These are phyloP conservation scores for Spinacia oleracea DNA, from an alignment of 179 eudicot genomes.

Conservation along the genomic window DNA sequence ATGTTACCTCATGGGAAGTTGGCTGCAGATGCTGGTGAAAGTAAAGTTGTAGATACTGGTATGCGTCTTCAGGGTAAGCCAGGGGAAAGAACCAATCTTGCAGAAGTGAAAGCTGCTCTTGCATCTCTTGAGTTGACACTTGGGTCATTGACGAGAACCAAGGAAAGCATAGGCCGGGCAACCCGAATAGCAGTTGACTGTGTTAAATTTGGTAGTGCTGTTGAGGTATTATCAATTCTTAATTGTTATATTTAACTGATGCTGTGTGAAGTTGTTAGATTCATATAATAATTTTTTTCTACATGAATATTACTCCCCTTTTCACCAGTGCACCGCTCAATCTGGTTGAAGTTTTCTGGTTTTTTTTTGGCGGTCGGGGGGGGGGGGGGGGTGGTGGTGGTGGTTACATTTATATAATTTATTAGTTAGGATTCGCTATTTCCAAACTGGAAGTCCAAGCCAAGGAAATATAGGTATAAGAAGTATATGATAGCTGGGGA, in stretches of 20 bases:
- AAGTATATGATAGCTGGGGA: too few species aligned
- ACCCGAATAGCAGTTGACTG: slow-evolving; percentile 93
- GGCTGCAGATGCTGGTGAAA: slow-evolving; percentile 31
- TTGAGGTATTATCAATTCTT: slow-evolving; percentile 51
- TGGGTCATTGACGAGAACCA: slow-evolving; percentile 73
- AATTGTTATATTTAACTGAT: background rate
- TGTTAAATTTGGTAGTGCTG: slow-evolving; percentile 75
- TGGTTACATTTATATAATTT: background rate
- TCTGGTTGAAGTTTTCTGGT: background rate
- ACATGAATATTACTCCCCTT: background rate
- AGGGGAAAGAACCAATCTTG: slow-evolving; percentile 52
- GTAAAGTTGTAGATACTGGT: slow-evolving; percentile 24
- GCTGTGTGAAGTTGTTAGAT: background rate
- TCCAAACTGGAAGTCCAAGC: background rate
- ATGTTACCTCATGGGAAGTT: slow-evolving; percentile 39
- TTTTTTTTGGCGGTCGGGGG: background rate
- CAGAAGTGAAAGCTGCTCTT: slow-evolving; percentile 61
- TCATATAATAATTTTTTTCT: background rate
- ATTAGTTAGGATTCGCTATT: background rate
- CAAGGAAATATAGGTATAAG: background rate
- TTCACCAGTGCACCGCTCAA: background rate
- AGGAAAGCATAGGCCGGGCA: slow-evolving; percentile 84
- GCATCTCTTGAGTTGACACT: slow-evolving; percentile 67
- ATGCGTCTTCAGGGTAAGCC: slow-evolving; percentile 31
- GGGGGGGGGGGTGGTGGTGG: background rate